Evolutionary conservation across 352 stramenopile genomes (phyloP).

Genomic region (Phytophthora nicotianae): DNA sequence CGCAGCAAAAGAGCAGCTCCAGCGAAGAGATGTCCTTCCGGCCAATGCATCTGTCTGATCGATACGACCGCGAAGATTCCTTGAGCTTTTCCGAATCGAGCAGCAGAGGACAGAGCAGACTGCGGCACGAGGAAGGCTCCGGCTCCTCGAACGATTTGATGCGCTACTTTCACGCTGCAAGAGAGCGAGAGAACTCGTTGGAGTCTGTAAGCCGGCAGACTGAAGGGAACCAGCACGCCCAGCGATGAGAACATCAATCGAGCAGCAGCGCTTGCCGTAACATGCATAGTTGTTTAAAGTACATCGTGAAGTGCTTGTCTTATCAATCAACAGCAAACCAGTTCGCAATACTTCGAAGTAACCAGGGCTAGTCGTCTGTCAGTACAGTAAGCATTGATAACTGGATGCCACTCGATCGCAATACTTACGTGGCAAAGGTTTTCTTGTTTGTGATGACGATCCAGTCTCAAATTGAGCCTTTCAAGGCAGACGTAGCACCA

Average conservation of each 20-base stretch:
- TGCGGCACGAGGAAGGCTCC: constrained; percentile 14
- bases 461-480: neutral
- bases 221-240: neutral
- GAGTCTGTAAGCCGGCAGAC: constrained; percentile 11
- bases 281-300: neutral
- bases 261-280: too few species aligned
- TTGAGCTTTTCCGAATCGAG: constrained; percentile 34
- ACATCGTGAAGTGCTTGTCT: neutral
- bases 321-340: neutral
- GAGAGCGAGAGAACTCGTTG: constrained; percentile 20
- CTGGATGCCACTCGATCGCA: too few species aligned
- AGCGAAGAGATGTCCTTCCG: constrained; percentile 31
- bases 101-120: constrained; percentile 23
- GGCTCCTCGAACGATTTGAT: constrained; percentile 19
- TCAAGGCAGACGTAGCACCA: neutral
- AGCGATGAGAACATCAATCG: constrained; percentile 1
- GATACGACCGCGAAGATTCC: constrained; percentile 30
- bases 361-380: neutral
- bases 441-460: neutral
- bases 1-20: constrained; percentile 34
- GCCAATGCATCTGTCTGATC: constrained; percentile 30
- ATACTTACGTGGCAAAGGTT: neutral
- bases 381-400: too few species aligned
- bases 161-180: constrained; percentile 23
- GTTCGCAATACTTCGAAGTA: neutral